Conservation (phyloP, 2,329 filamentous ascomycete genomes). For the Talaromyces amestolkiae region DNA sequence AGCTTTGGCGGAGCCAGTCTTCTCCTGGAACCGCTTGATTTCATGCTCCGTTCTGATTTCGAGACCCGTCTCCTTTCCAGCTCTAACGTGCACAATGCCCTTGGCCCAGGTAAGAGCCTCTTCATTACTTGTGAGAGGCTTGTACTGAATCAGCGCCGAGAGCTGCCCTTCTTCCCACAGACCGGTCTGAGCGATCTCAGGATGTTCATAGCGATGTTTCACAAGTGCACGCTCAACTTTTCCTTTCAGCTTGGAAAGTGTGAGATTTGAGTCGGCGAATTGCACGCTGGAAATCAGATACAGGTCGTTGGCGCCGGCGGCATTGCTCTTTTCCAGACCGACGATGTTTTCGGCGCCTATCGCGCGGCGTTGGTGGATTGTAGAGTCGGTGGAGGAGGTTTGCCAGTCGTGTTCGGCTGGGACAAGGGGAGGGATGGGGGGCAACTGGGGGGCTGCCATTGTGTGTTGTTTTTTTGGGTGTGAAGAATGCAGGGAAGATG, state of each 20-base stretch:
- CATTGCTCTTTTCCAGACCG: conserved; percentile 8
- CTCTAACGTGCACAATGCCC: neutral
- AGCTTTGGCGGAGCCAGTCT: neutral
- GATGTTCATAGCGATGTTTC: conserved; percentile 13
- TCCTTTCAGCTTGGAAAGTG: conserved; percentile 1
- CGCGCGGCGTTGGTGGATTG: conserved; percentile 10
- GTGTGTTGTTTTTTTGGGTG: too few species aligned
- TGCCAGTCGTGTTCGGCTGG: conserved; percentile 8
- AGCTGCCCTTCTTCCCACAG: neutral
- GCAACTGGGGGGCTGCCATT: conserved; percentile 11
- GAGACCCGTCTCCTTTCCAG: neutral
- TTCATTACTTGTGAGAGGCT: neutral
- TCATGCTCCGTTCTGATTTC: conserved; percentile 11
- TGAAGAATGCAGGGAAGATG: neutral
- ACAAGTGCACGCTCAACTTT: conserved; percentile 8
- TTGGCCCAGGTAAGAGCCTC: conserved; percentile 14
- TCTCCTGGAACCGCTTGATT: neutral
- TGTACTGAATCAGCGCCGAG: conserved; percentile 11
- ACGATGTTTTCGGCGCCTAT: conserved; percentile 13
- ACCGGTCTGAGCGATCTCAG: conserved; percentile 11
- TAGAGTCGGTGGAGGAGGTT: neutral
- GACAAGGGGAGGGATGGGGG: conserved; percentile 18
- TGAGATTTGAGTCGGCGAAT: neutral
- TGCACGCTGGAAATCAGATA: conserved; percentile 8
- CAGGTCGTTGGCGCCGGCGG: conserved; percentile 9